These are phyloP conservation scores for Obelidium mucronatum DNA, from an alignment of 192 early-diverging fungal genomes.

Conservation along the genomic window DNA sequence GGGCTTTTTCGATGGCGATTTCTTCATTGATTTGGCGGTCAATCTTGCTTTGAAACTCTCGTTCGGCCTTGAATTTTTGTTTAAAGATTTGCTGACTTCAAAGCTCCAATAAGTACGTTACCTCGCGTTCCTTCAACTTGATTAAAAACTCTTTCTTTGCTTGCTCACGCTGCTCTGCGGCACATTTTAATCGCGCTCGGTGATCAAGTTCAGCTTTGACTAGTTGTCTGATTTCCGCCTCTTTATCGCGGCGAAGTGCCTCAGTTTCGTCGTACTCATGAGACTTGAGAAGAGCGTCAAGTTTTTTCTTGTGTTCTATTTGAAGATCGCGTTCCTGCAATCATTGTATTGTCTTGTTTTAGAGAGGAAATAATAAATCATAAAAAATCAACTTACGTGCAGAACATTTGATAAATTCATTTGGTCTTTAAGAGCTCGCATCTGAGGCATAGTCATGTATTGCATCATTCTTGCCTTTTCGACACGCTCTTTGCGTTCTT, in stretches of 20 bases:
- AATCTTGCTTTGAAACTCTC: slow-evolving; percentile 16
- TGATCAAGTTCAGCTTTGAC: slow-evolving; percentile 14
- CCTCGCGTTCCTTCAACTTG: slow-evolving; percentile 2
- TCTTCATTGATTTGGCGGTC: slow-evolving; percentile 17
- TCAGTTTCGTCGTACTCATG: slow-evolving; percentile 30
- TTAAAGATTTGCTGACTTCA: slow-evolving; percentile 3
- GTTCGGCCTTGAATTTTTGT: slow-evolving; percentile 25
- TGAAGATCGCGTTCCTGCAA: slow-evolving; percentile 54
- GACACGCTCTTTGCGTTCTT: slow-evolving; percentile 46
- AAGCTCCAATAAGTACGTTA: too few relatives aligned
- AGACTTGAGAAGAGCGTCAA: slow-evolving; percentile 10
- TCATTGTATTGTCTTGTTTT: not conserved
- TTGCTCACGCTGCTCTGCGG: not conserved
- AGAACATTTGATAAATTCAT: slow-evolving; percentile 56
- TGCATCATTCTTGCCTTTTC: slow-evolving; percentile 53
- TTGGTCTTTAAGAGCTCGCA: slow-evolving; percentile 44
- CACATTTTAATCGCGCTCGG: not conserved
- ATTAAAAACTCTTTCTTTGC: not conserved
- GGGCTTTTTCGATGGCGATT: not conserved
- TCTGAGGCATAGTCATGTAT: slow-evolving; percentile 39
- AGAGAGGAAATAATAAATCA: not conserved
- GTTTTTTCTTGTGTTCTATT: slow-evolving; percentile 27
- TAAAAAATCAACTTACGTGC: slow-evolving; percentile 25
- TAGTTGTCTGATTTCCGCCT: slow-evolving; percentile 2
- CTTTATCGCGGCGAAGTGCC: slow-evolving; percentile 2